A percentile compares a stretch with the other conserved stretches of the same genome.
Evolutionary conservation across 331 rosid genomes (phyloP).

Genomic region (Malus hybrid): DNA sequence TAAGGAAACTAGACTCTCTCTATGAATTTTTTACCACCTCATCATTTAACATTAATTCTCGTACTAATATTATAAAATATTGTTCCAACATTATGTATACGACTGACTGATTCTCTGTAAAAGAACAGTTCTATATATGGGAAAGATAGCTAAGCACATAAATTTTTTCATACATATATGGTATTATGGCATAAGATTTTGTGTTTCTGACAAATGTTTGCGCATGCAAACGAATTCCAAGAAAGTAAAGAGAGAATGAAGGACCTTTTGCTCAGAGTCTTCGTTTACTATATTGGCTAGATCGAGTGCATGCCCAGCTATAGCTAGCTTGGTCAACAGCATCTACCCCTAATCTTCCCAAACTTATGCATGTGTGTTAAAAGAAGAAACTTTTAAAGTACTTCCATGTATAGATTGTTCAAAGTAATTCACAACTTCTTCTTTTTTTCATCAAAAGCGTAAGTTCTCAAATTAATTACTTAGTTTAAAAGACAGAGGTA

Average conservation of each 20-base stretch:
- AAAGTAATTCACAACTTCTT: not conserved
- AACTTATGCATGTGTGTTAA: not conserved
- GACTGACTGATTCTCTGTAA: conserved; percentile 10
- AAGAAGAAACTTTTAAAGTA: not conserved
- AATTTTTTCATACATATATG: not conserved
- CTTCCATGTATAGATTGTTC: not conserved
- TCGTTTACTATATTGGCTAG: too few species aligned
- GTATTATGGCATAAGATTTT: conserved; percentile 24
- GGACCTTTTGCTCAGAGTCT: not conserved
- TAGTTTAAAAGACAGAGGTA: too few species aligned
- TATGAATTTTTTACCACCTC: too few species aligned
- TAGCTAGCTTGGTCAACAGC: not conserved
- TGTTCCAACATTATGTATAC: too few species aligned
- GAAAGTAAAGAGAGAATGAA: conserved; percentile 23
- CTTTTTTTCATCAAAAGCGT: not conserved
- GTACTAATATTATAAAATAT: too few species aligned
- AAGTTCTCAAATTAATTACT: not conserved
- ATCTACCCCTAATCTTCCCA: not conserved
- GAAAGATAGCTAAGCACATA: not conserved
- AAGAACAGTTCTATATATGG: not conserved
- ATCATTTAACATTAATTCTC: too few species aligned
- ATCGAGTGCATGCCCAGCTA: not conserved
- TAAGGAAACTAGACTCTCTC: too few species aligned
- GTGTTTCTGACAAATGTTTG: conserved; percentile 28
- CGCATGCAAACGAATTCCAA: conserved; percentile 66